Evolutionary conservation across 169 alveolate species (phyloP).

Genomic region (Plasmodium relictum): DNA sequence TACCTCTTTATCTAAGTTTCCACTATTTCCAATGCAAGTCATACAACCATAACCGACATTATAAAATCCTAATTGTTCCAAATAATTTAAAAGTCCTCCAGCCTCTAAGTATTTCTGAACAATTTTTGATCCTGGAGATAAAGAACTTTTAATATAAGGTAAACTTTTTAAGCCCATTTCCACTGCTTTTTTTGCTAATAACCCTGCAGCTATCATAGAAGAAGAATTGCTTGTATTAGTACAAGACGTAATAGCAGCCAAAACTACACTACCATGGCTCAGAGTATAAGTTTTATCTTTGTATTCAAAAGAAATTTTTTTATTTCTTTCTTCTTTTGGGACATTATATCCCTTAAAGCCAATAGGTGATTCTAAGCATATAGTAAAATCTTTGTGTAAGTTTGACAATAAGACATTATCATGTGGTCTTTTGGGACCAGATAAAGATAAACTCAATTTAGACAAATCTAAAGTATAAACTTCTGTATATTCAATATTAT

Average conservation of each 20-base stretch:
- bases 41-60: constrained; percentile 98
- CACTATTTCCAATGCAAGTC: constrained; percentile 98
- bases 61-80: constrained; percentile 95
- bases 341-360: constrained; percentile 91
- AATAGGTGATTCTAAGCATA: constrained; percentile 83
- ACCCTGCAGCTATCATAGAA: constrained; percentile 98
- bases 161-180: constrained; percentile 91
- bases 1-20: constrained; percentile 95
- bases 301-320: constrained; percentile 64
- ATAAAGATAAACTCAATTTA: constrained; percentile 93
- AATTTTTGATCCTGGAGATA: constrained; percentile 95
- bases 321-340: constrained; percentile 75
- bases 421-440: constrained; percentile 99
- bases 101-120: constrained; percentile 85
- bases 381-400: constrained; percentile 91
- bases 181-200: constrained; percentile 95
- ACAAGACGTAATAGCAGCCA: constrained; percentile 97
- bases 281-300: constrained; percentile 85
- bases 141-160: constrained; percentile 95
- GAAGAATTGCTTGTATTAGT: constrained; percentile 98
- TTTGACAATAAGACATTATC: constrained; percentile 93
- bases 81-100: constrained; percentile 90
- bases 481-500: constrained; percentile 82
- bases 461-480: constrained; percentile 92
- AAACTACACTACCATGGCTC: constrained; percentile 95